These are phyloP conservation scores for Yarrowia yakushimensis DNA, from an alignment of 805 yeast genomes.

Conservation along the genomic window DNA sequence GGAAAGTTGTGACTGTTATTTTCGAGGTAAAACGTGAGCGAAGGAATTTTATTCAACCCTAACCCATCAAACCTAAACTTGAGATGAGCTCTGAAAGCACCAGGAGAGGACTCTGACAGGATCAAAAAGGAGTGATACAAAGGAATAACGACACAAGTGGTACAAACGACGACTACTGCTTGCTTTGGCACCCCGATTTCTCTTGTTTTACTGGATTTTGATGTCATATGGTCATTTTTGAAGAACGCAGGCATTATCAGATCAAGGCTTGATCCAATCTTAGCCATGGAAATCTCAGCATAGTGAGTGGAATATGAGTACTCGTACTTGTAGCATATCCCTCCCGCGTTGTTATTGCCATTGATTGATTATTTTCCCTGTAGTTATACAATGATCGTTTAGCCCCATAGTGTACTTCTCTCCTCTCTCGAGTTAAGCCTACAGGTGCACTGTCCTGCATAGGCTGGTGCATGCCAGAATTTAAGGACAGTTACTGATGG, in stretches of 20 bases:
- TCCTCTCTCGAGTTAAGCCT: neutral
- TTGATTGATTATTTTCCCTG: too few species aligned
- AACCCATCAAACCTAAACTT: slow-evolving; percentile 1
- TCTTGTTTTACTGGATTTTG: neutral
- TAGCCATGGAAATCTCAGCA: neutral
- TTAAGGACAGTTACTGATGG: neutral
- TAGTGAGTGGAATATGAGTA: neutral
- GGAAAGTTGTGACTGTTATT: slow-evolving; percentile 23
- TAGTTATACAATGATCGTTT: neutral
- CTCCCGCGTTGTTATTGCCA: too few species aligned
- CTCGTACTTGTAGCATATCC: too few species aligned
- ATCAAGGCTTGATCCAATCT: neutral
- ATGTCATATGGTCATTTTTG: neutral
- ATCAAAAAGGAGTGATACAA: neutral
- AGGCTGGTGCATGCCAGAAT: neutral
- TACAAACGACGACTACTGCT: too few species aligned
- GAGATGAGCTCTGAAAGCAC: neutral
- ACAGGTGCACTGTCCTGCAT: neutral
- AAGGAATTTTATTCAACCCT: neutral
- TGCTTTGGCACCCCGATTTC: too few species aligned
- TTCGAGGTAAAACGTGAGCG: slow-evolving; percentile 17
- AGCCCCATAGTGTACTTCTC: neutral
- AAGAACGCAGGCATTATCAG: neutral
- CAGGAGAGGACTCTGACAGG: neutral
- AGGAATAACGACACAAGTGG: neutral